Percentiles rank a stretch among this genome's conserved stretches.
These are phyloP conservation scores for Magnusiomyces sp. DNA, from an alignment of 1,139 yeast genomes.

Conservation along the genomic window DNA sequence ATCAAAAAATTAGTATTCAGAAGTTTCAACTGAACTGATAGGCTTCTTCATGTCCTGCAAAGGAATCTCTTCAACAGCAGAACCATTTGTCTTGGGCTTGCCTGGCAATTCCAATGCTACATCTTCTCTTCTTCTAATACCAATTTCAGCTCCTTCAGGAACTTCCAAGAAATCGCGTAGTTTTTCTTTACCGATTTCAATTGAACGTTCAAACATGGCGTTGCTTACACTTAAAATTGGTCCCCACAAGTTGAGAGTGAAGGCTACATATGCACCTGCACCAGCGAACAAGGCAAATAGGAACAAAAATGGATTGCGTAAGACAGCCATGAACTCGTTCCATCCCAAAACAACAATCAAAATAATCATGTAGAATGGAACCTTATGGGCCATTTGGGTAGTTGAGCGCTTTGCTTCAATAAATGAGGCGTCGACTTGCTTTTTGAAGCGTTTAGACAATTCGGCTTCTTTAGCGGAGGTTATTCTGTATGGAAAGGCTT, in stretches of 20 bases:
- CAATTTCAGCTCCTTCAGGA: slow-evolving; percentile 7
- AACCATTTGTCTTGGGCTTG: not conserved
- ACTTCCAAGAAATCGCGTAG: slow-evolving; percentile 32
- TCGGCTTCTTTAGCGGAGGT: slow-evolving; percentile 49
- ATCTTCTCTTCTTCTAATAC: not conserved
- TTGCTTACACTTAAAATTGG: slow-evolving; percentile 59
- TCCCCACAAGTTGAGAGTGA: slow-evolving; percentile 62
- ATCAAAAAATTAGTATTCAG: not conserved
- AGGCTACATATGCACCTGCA: slow-evolving; percentile 60
- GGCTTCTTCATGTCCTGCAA: slow-evolving; percentile 9
- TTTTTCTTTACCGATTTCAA: slow-evolving; percentile 49
- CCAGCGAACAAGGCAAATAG: slow-evolving; percentile 48
- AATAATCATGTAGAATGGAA: slow-evolving; percentile 75
- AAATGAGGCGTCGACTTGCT: slow-evolving; percentile 70
- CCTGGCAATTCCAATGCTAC: not conserved
- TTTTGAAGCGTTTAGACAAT: slow-evolving; percentile 55
- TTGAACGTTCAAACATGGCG: slow-evolving; percentile 50
- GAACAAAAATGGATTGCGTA: slow-evolving; percentile 71
- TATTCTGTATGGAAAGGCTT: slow-evolving; percentile 51
- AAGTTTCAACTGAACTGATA: not conserved
- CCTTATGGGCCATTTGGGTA: slow-evolving; percentile 45
- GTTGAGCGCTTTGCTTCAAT: slow-evolving; percentile 58
- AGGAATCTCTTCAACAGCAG: slow-evolving; percentile 9
- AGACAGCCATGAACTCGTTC: slow-evolving; percentile 88
- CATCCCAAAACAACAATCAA: slow-evolving; percentile 75